Conservation (phyloP, 331 rosid species). For the Quercus phellos region DNA sequence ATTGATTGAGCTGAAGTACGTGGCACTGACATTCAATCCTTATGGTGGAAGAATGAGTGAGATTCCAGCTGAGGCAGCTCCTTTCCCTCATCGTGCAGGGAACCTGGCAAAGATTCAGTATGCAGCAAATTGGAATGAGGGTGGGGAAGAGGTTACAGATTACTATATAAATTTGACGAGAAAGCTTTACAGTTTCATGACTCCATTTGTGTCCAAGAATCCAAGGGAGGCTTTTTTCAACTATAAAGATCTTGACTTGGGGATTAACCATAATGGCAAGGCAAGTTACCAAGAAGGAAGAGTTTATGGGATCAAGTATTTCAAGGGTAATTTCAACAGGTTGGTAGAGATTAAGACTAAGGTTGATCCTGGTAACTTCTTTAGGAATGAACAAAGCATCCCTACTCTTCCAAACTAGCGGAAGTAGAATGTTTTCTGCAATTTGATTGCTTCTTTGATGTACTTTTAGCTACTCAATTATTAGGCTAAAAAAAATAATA, state of each 20-base stretch:
- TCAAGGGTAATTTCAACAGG: slow-evolving; percentile 20
- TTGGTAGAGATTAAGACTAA: slow-evolving; percentile 12
- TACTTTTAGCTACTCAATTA: too few relatives aligned
- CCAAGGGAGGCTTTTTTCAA: slow-evolving; percentile 26
- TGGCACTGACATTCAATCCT: slow-evolving; percentile 11
- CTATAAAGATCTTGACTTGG: slow-evolving; percentile 22
- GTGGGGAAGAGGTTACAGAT: not conserved
- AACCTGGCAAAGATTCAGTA: slow-evolving; percentile 16
- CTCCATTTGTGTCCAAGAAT: slow-evolving; percentile 26
- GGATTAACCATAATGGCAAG: not conserved
- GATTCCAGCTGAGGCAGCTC: slow-evolving; percentile 7
- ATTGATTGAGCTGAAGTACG: slow-evolving; percentile 10
- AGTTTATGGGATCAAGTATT: slow-evolving; percentile 20
- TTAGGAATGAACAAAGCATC: slow-evolving; percentile 30
- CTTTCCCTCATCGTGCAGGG: slow-evolving; percentile 26
- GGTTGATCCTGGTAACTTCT: slow-evolving; percentile 27
- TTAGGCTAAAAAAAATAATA: too few relatives aligned
- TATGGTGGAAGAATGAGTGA: slow-evolving; percentile 31
- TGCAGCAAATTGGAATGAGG: not conserved
- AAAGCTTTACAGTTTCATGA: slow-evolving; percentile 9
- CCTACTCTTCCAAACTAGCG: not conserved
- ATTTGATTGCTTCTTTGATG: not conserved
- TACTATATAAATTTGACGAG: not conserved
- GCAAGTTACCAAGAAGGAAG: not conserved
- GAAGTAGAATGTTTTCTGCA: too few relatives aligned